These are phyloP conservation scores for Hypoxylon sp. DNA, from an alignment of 2,329 filamentous ascomycete genomes.

Conservation along the genomic window DNA sequence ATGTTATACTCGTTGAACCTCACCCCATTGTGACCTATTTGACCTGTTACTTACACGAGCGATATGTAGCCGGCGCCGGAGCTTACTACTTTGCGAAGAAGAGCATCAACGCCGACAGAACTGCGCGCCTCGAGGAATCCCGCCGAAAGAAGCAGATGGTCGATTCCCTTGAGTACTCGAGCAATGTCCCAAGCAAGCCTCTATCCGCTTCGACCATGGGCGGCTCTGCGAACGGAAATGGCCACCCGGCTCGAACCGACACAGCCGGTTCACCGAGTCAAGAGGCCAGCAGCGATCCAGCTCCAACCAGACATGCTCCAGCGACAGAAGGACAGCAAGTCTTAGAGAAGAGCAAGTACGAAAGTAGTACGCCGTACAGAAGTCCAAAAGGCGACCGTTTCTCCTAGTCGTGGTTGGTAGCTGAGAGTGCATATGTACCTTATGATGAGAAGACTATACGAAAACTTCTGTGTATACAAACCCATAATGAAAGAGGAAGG, in stretches of 20 bases:
- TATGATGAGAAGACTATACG: slow-evolving; percentile 30
- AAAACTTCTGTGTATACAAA: slow-evolving; percentile 35
- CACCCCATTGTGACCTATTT: slow-evolving; percentile 8
- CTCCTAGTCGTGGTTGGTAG: slow-evolving; percentile 60
- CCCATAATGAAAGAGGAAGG: slow-evolving; percentile 13
- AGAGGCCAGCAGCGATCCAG: slow-evolving; percentile 84
- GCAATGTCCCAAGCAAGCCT: slow-evolving; percentile 56
- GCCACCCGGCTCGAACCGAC: slow-evolving; percentile 71
- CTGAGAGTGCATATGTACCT: slow-evolving; percentile 23
- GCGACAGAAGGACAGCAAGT: slow-evolving; percentile 77
- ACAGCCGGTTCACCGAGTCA: slow-evolving; percentile 74
- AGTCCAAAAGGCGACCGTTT: slow-evolving; percentile 91
- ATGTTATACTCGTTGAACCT: slow-evolving; percentile 54
- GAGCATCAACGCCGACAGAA: slow-evolving; percentile 92
- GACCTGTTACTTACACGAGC: slow-evolving; percentile 22
- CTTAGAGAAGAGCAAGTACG: slow-evolving; percentile 89
- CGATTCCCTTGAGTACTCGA: slow-evolving; percentile 67
- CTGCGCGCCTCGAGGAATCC: slow-evolving; percentile 77
- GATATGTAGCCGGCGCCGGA: slow-evolving; percentile 79
- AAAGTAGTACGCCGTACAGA: slow-evolving; percentile 81
- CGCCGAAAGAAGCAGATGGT: slow-evolving; percentile 74
- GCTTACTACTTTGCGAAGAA: slow-evolving; percentile 97
- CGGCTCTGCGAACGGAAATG: slow-evolving; percentile 57
- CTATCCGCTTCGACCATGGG: slow-evolving; percentile 57
- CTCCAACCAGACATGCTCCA: slow-evolving; percentile 85